Conservation (phyloP, 352 stramenopile species). For the Saprolegnia parasitica region DNA sequence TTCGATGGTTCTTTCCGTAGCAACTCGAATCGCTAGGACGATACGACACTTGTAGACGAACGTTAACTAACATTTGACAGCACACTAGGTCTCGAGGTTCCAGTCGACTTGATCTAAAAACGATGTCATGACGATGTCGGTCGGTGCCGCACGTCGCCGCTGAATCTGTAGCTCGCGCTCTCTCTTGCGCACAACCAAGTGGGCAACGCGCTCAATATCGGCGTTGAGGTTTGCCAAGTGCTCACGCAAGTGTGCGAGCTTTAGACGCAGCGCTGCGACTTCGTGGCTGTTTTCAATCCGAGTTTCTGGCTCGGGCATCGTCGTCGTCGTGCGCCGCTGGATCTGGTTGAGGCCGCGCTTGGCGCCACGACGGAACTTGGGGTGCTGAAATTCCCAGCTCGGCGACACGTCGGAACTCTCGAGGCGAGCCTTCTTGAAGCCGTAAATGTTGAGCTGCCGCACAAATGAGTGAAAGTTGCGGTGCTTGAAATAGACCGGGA, state of each 20-base stretch:
- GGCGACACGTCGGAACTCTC: background rate
- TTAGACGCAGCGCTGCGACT: background rate
- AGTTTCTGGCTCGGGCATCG: background rate
- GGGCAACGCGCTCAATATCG: background rate
- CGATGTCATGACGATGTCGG: background rate
- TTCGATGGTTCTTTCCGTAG: background rate
- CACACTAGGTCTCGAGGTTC: background rate
- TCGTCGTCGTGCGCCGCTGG: background rate
- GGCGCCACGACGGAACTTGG: background rate
- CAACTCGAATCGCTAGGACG: background rate
- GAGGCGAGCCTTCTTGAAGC: constrained; percentile 30
- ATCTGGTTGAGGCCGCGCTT: background rate
- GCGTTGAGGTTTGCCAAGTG: background rate
- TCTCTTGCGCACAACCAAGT: background rate
- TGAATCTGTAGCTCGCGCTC: background rate
- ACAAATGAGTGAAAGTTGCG: constrained; percentile 32
- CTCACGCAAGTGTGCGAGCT: background rate
- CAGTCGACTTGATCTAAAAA: background rate
- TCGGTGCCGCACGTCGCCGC: background rate
- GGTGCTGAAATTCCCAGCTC: background rate
- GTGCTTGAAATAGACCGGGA: constrained; percentile 34
- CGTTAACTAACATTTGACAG: background rate
- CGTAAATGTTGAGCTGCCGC: constrained; percentile 38
- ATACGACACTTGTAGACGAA: background rate
- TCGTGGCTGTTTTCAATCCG: background rate